Percentiles rank a stretch among this genome's conserved stretches.
phyloP scores from a whole-genome alignment of 2,329 filamentous ascomycete species.

The Orbilia quercus region DNA sequence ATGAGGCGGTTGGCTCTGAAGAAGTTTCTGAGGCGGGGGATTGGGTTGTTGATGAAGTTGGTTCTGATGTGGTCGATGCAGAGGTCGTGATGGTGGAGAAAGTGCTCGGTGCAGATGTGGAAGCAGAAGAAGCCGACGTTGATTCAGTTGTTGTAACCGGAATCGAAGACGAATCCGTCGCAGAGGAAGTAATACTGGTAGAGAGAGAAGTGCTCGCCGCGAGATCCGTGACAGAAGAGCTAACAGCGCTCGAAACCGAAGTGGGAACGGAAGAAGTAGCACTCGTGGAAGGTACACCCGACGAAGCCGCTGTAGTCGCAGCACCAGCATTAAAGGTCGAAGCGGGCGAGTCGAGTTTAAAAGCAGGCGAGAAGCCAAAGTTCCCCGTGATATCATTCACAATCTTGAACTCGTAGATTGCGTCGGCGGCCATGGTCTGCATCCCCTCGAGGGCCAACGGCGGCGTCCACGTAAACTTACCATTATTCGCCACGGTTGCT shows the following conservation, averaged over 20 bases:
- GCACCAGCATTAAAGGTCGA: slow-evolving; percentile 33
- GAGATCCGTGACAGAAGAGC: neutral
- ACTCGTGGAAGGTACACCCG: slow-evolving; percentile 1
- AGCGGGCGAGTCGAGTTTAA: slow-evolving; percentile 45
- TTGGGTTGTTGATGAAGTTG: slow-evolving; percentile 10
- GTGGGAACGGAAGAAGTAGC: neutral
- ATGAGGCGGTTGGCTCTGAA: slow-evolving; percentile 8
- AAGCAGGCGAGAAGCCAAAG: slow-evolving; percentile 46
- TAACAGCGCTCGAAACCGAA: slow-evolving; percentile 1
- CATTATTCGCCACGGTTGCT: slow-evolving; percentile 44
- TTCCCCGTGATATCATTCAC: slow-evolving; percentile 46
- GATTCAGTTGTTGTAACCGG: neutral
- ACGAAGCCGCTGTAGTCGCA: neutral
- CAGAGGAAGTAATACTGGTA: slow-evolving; percentile 5
- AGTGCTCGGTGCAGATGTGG: slow-evolving; percentile 15
- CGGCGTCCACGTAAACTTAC: slow-evolving; percentile 48
- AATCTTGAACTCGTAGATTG: slow-evolving; percentile 47
- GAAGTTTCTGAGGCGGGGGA: slow-evolving; percentile 22
- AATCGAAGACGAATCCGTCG: neutral
- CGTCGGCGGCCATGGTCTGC: slow-evolving; percentile 53
- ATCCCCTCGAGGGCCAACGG: slow-evolving; percentile 37
- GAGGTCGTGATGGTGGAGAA: slow-evolving; percentile 27
- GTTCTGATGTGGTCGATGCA: slow-evolving; percentile 5
- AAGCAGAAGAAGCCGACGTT: neutral
- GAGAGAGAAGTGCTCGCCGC: slow-evolving; percentile 3